These are phyloP conservation scores for Eimeria praecox DNA, from an alignment of 169 alveolate species.

Conservation along the genomic window DNA sequence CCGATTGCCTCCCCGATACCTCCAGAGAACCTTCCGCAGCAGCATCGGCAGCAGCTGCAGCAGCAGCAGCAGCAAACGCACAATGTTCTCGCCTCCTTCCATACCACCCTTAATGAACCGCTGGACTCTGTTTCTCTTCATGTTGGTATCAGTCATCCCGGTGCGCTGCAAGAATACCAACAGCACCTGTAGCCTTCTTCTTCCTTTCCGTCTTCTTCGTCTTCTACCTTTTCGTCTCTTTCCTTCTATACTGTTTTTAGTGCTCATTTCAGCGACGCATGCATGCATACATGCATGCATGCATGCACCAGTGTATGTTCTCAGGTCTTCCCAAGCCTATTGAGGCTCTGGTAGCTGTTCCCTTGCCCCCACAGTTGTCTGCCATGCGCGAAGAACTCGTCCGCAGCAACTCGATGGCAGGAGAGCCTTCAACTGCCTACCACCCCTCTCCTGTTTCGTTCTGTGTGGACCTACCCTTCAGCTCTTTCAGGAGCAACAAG, in stretches of 20 bases:
- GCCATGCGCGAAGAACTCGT: not conserved
- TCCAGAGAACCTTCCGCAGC: constrained; percentile 30
- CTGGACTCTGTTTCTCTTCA: constrained; percentile 17
- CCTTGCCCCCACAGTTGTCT: constrained; percentile 32
- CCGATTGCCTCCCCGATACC: constrained; percentile 45
- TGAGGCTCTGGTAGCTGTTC: constrained; percentile 33
- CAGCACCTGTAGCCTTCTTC: not conserved
- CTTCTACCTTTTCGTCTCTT: not conserved
- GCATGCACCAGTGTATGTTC: not conserved
- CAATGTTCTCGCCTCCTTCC: constrained; percentile 25
- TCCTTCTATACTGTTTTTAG: not conserved
- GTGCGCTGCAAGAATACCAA: not conserved
- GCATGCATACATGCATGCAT: not conserved
- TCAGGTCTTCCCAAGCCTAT: constrained; percentile 56
- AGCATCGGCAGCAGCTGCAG: constrained; percentile 11
- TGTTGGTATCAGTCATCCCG: constrained; percentile 44
- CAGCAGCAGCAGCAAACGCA: constrained; percentile 47
- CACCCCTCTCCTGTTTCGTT: constrained; percentile 17
- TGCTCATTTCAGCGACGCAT: not conserved
- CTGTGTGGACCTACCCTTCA: constrained; percentile 53
- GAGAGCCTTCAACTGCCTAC: not conserved
- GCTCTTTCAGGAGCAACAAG: not conserved
- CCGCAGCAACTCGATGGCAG: not conserved
- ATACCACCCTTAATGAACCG: constrained; percentile 28
- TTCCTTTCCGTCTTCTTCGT: not conserved